phyloP scores from a whole-genome alignment of 305 asterid genomes.

The Fraxinus latifolia region DNA sequence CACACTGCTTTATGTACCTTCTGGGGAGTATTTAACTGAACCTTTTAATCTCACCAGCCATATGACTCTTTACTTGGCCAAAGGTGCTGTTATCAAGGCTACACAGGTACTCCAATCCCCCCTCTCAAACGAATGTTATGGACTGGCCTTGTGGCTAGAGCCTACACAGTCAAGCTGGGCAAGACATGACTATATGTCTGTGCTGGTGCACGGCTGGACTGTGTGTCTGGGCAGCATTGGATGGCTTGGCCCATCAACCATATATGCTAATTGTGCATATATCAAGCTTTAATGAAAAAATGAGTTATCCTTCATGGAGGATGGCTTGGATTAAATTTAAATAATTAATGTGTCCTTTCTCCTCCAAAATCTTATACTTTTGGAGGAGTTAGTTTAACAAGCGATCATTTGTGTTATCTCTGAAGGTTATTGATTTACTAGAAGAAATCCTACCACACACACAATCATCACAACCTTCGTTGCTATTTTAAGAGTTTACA shows the following conservation, averaged over 20 bases:
- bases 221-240: neutral
- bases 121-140: neutral
- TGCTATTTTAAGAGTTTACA: too few relatives aligned
- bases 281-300: neutral
- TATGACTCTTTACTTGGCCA: constrained; percentile 90
- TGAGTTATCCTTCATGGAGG: neutral
- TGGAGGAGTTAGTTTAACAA: neutral
- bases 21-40: constrained; percentile 83
- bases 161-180: neutral
- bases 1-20: constrained; percentile 76
- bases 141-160: neutral
- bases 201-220: neutral
- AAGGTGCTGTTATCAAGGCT: constrained; percentile 80
- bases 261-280: neutral
- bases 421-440: neutral
- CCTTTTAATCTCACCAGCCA: constrained; percentile 85
- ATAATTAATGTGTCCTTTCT: neutral
- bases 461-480: too few relatives aligned
- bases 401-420: neutral
- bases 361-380: neutral
- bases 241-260: neutral
- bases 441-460: too few relatives aligned
- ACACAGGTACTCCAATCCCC: constrained; percentile 44
- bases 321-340: neutral
- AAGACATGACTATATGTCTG: neutral